Percentiles rank a stretch among this genome's conserved stretches.
Conservation (phyloP, 768 basidiomycete genomes). For the Serpula lacrymans region DNA sequence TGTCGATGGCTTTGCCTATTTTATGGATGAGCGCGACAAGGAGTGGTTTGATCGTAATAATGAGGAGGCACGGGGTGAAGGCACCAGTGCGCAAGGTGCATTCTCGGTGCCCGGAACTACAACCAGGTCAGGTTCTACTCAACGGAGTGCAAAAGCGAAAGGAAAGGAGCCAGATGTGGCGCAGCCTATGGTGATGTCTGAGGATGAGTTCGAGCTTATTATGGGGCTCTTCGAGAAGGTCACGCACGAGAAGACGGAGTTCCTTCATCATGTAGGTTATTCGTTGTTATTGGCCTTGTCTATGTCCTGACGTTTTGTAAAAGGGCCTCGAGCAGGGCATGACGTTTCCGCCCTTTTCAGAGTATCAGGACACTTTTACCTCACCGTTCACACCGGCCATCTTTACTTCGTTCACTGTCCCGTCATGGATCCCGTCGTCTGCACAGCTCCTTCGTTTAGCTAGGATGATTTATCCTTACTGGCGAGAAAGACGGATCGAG, state of each 20-base stretch:
- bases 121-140: slow-evolving; percentile 50
- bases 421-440: slow-evolving; percentile 66
- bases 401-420: slow-evolving; percentile 68
- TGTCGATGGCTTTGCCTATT: slow-evolving; percentile 78
- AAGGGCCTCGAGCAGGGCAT: slow-evolving; percentile 66
- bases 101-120: slow-evolving; percentile 47
- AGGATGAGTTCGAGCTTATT: slow-evolving; percentile 92
- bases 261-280: slow-evolving; percentile 78
- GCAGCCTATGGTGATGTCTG: slow-evolving; percentile 66
- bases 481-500: slow-evolving; percentile 81
- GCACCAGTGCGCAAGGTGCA: slow-evolving; percentile 74
- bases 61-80: slow-evolving; percentile 79
- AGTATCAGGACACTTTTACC: slow-evolving; percentile 69
- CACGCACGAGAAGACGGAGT: slow-evolving; percentile 86
- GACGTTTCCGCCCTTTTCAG: slow-evolving; percentile 67
- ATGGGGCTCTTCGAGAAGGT: slow-evolving; percentile 94
- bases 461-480: slow-evolving; percentile 78
- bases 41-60: slow-evolving; percentile 95
- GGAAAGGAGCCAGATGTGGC: slow-evolving; percentile 77
- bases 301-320: slow-evolving; percentile 5
- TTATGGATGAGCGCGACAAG: slow-evolving; percentile 94
- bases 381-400: slow-evolving; percentile 52
- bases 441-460: slow-evolving; percentile 65
- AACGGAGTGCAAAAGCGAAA: slow-evolving; percentile 72
- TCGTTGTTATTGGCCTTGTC: neutral